Evolutionary conservation across 306 rosid genomes (phyloP), one percentile per base, ranked within the genome.

Genomic region (Cicer pinnatifidum): DNA sequence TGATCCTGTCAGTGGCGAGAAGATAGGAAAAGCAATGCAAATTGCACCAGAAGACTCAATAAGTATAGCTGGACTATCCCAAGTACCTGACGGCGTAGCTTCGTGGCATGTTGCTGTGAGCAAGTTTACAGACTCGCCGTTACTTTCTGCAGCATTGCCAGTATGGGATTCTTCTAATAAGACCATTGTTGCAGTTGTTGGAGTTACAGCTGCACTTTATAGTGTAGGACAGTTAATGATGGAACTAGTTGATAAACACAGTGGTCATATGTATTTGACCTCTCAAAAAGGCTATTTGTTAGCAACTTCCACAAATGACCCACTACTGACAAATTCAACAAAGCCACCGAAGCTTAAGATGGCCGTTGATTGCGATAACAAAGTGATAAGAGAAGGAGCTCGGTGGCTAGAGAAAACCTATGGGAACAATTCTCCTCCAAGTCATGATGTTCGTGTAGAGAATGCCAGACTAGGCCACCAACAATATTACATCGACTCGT

Each of bases 121-220:
- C 91, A 94, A 94, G 85, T 94, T 82, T 44, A 80, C 90, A 0
- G 95, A 88, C 85, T 91, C 96, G 11, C 99, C 99, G 0, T 75
- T 94, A 85, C 99, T 94, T 50, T 94, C 99, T 4, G 99, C 99
- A 41, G 97, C 99, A 40, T 87, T 94, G 72, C 97, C 97, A 1
- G 97, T 94, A 58, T 88, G 90, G 69, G 96, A 91, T 72, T 40
- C 96, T 80, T 75, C 89, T 11, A 94, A 94, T 71, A 83, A 83
- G 79, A 94, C 86, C 74, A 87, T 90, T 67, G 91, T 88, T 44
- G 99, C 99, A 8, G 99, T 94, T 48, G 99, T 94, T 67, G 97
- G 99, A 9, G 97, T 91, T 51, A 94, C 96, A 11, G 90, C 97
- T 3, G 91, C 99, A 39, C 87, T 94, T 51, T 94, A 84, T 77